Conservation (phyloP, 495 filamentous ascomycete species). For the Hypoxylon lenormandii region DNA sequence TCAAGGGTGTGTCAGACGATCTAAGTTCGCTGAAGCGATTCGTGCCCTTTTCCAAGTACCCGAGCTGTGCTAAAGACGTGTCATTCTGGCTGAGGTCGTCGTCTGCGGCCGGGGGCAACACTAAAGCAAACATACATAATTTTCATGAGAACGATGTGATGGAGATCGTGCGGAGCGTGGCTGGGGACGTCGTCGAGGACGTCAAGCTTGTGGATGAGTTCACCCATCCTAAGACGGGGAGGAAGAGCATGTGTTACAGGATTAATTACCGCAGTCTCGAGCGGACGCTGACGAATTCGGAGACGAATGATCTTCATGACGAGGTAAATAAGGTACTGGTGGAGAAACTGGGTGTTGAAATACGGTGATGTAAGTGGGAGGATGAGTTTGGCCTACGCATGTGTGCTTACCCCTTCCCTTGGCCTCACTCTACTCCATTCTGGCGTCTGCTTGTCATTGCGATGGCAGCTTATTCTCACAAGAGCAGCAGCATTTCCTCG, state of each 20-base stretch:
- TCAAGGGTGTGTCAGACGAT: conserved; percentile 67
- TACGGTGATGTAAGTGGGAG: conserved; percentile 66
- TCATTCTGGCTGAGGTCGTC: conserved; percentile 85
- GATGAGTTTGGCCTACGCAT: neutral
- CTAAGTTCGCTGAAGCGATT: conserved; percentile 71
- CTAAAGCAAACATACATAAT: conserved; percentile 53
- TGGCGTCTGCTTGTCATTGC: conserved; percentile 1
- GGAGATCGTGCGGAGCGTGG: conserved; percentile 86
- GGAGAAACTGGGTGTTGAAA: conserved; percentile 78
- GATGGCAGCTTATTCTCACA: neutral
- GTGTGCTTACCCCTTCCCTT: neutral
- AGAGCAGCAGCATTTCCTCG: neutral
- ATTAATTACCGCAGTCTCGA: conserved; percentile 93
- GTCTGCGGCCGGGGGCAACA: conserved; percentile 66
- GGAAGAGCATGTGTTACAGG: conserved; percentile 88
- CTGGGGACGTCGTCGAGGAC: conserved; percentile 86
- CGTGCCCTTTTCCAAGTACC: conserved; percentile 87
- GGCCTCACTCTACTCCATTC: neutral
- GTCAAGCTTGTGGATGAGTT: conserved; percentile 85
- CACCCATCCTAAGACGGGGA: conserved; percentile 83
- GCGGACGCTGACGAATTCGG: conserved; percentile 82
- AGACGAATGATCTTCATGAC: conserved; percentile 81
- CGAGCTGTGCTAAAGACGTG: conserved; percentile 87
- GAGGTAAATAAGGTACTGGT: conserved; percentile 71
- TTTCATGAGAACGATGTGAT: conserved; percentile 98